Evolutionary conservation across 345 rosid genomes (phyloP).

Genomic region (Capsella bursapastoris): DNA sequence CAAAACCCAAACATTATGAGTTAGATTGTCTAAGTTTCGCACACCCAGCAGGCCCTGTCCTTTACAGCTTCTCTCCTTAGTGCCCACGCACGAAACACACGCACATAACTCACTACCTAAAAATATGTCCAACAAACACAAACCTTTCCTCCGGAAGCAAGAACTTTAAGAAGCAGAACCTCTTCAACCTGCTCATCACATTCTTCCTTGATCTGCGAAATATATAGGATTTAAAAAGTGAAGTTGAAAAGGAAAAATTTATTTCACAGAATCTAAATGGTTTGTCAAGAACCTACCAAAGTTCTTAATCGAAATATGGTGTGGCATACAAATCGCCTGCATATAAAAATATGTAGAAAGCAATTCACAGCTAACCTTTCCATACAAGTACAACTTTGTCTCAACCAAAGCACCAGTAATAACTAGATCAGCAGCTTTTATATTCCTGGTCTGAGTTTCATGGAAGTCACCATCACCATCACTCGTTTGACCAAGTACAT

Average conservation of each 20-base stretch:
- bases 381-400: slow-evolving; percentile 77
- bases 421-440: slow-evolving; percentile 78
- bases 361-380: slow-evolving; percentile 61
- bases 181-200: slow-evolving; percentile 61
- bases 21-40: slow-evolving; percentile 23
- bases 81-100: slow-evolving; percentile 15
- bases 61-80: slow-evolving; percentile 20
- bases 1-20: slow-evolving; percentile 17
- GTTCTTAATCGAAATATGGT: slow-evolving; percentile 13
- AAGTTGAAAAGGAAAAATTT: slow-evolving; percentile 25
- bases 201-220: slow-evolving; percentile 59
- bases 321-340: slow-evolving; percentile 14
- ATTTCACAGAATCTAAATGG: slow-evolving; percentile 29
- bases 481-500: slow-evolving; percentile 64
- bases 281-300: slow-evolving; percentile 17
- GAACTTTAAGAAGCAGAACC: slow-evolving; percentile 73
- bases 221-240: slow-evolving; percentile 25
- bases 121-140: slow-evolving; percentile 40
- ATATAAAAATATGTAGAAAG: slow-evolving; percentile 31
- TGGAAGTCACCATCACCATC: slow-evolving; percentile 48
- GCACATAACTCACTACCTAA: slow-evolving; percentile 31
- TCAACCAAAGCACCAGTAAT: slow-evolving; percentile 80
- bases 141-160: slow-evolving; percentile 96
- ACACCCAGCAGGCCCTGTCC: slow-evolving; percentile 20
- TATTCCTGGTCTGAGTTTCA: slow-evolving; percentile 52